Evolutionary conservation across 345 rosid genomes (phyloP).

Genomic region (Bretschneidera sinensis): DNA sequence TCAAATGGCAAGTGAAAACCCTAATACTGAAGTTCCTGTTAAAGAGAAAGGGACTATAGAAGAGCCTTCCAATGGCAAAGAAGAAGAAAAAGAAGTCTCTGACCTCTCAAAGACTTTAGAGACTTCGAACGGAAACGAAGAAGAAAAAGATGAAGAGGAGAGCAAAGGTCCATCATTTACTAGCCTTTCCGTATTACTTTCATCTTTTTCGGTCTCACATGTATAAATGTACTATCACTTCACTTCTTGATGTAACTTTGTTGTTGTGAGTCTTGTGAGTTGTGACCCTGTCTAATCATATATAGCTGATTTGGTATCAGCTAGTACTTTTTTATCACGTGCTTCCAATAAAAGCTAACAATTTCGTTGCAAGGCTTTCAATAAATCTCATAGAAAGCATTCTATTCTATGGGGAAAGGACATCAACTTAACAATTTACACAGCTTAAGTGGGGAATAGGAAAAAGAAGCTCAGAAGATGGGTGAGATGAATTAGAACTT

Average conservation of each 20-base stretch:
- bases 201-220: not conserved
- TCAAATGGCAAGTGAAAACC: constrained; percentile 37
- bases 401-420: too few relatives aligned
- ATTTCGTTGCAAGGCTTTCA: too few relatives aligned
- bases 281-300: too few relatives aligned
- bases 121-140: constrained; percentile 30
- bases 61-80: constrained; percentile 23
- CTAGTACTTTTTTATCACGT: not conserved
- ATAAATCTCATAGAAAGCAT: too few relatives aligned
- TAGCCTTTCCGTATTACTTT: constrained; percentile 7
- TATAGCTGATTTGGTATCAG: not conserved
- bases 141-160: constrained; percentile 42
- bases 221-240: not conserved
- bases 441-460: too few relatives aligned
- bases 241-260: not conserved
- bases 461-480: too few relatives aligned
- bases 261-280: constrained; percentile 12
- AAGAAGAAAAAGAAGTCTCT: constrained; percentile 13
- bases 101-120: constrained; percentile 29
- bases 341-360: too few relatives aligned
- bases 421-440: too few relatives aligned
- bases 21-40: constrained; percentile 26
- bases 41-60: constrained; percentile 29
- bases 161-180: constrained; percentile 40
- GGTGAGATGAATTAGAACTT: too few relatives aligned